Percentiles rank a stretch among this genome's conserved stretches.
Evolutionary conservation across 2,329 filamentous ascomycete species (phyloP).

Genomic region (Claviceps paspali): DNA sequence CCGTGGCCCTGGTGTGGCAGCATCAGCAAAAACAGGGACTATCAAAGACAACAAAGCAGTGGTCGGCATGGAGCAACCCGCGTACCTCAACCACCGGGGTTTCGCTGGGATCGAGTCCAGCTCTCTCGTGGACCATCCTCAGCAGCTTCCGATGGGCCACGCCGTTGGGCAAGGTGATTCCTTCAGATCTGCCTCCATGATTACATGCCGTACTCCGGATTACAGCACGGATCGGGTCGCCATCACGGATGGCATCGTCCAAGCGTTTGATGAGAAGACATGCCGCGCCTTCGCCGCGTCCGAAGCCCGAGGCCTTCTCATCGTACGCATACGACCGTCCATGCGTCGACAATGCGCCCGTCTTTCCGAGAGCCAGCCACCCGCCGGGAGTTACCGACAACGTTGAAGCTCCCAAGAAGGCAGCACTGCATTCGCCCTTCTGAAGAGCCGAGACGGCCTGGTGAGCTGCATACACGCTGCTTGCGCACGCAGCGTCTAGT

Average conservation of each 20-base stretch:
- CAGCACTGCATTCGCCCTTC: slow-evolving; percentile 5
- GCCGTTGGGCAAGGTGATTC: slow-evolving; percentile 6
- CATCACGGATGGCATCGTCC: slow-evolving; percentile 24
- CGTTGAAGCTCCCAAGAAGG: slow-evolving; percentile 9
- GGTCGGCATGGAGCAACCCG: background rate
- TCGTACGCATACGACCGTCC: slow-evolving; percentile 19
- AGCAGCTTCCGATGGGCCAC: slow-evolving; percentile 18
- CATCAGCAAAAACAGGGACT: background rate
- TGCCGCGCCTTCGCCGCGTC: slow-evolving; percentile 27
- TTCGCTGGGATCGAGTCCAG: slow-evolving; percentile 12
- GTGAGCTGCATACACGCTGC: slow-evolving; percentile 20
- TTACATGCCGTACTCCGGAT: slow-evolving; percentile 6
- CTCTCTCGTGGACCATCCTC: slow-evolving; percentile 16
- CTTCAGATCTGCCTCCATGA: slow-evolving; percentile 4
- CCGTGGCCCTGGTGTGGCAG: slow-evolving; percentile 8
- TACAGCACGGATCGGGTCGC: slow-evolving; percentile 20
- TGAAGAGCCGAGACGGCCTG: slow-evolving; percentile 8
- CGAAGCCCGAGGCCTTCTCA: slow-evolving; percentile 27
- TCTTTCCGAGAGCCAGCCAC: slow-evolving; percentile 6
- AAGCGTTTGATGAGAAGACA: slow-evolving; percentile 28
- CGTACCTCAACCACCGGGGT: slow-evolving; percentile 7
- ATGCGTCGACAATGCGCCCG: slow-evolving; percentile 12
- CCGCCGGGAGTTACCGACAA: slow-evolving; percentile 6
- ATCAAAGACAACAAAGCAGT: no score
- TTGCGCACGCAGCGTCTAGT: slow-evolving; percentile 25